A percentile compares a stretch with the other conserved stretches of the same genome.
These are phyloP conservation scores for Thelephora aurantiotincta DNA, from an alignment of 768 basidiomycete species.

Conservation along the genomic window DNA sequence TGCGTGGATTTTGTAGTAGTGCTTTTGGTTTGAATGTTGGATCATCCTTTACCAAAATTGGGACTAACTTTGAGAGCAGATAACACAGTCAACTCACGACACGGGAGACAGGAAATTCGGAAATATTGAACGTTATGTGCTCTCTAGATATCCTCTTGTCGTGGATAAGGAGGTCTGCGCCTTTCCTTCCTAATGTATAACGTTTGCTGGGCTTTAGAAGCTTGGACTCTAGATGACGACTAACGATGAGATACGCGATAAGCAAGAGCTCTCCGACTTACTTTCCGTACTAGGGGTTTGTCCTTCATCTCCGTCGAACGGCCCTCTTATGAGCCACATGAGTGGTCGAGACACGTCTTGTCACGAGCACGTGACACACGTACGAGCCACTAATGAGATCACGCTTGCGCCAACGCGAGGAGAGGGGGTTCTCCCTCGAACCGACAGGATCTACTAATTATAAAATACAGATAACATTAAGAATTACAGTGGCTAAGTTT, in stretches of 20 bases:
- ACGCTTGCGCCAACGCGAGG: no score
- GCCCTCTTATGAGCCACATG: conserved; percentile 12
- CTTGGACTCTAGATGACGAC: conserved; percentile 27
- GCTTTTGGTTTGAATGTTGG: conserved; percentile 34
- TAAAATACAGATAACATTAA: conserved; percentile 1
- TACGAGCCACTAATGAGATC: no score
- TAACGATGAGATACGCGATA: background rate
- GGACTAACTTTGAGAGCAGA: background rate
- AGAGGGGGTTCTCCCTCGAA: background rate
- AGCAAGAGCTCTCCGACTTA: conserved; percentile 1
- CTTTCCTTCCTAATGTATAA: conserved; percentile 47
- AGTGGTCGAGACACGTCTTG: no score
- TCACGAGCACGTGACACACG: no score
- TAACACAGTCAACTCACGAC: conserved; percentile 29
- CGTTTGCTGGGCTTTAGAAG: conserved; percentile 44
- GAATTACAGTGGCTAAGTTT: background rate
- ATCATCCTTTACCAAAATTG: conserved; percentile 26
- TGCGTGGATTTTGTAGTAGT: conserved; percentile 1
- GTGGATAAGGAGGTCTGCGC: conserved; percentile 30
- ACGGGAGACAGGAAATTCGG: conserved; percentile 33
- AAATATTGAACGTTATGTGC: conserved; percentile 46
- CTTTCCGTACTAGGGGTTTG: conserved; percentile 4
- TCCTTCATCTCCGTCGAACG: conserved; percentile 9
- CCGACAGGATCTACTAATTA: background rate
- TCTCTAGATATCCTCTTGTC: conserved; percentile 52